A percentile compares a stretch with the other conserved stretches of the same genome.
phyloP scores from a whole-genome alignment of 495 filamentous ascomycete species.

The Cenococcum geophilum region DNA sequence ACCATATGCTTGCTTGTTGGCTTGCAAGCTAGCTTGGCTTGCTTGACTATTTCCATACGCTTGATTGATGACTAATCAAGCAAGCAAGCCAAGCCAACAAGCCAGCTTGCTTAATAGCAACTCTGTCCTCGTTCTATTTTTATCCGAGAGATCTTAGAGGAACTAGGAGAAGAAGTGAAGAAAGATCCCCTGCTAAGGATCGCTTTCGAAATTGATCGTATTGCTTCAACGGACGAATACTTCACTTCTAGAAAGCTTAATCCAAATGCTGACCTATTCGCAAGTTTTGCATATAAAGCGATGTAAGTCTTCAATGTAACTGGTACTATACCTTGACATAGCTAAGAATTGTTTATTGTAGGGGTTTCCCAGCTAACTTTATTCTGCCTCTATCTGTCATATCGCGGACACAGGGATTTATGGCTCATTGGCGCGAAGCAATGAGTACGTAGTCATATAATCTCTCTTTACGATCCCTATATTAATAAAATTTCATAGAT shows the following conservation, averaged over 20 bases:
- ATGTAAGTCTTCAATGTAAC: not conserved
- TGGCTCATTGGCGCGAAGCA: not conserved
- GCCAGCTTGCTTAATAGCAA: no score
- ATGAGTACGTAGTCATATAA: not conserved
- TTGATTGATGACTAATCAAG: no score
- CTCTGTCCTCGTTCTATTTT: constrained; percentile 44
- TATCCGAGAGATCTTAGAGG: constrained; percentile 46
- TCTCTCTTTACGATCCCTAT: no score
- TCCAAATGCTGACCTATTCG: not conserved
- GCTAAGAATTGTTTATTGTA: not conserved
- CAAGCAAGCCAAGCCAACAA: no score
- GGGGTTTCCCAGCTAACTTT: not conserved
- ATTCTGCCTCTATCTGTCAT: not conserved
- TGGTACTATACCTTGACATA: not conserved
- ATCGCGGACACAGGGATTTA: not conserved
- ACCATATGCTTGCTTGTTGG: no score
- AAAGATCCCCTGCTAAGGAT: not conserved
- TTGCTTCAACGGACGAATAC: not conserved
- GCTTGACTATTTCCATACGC: no score
- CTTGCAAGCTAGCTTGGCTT: no score
- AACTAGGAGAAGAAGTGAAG: constrained; percentile 35
- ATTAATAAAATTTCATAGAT: no score
- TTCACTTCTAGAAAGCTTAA: constrained; percentile 22
- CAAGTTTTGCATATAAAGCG: not conserved
- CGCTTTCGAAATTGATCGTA: not conserved